A percentile compares a stretch with the other conserved stretches of the same genome.
Evolutionary conservation across 805 yeast genomes (phyloP).

Genomic region (Barnettozyma siamensis): DNA sequence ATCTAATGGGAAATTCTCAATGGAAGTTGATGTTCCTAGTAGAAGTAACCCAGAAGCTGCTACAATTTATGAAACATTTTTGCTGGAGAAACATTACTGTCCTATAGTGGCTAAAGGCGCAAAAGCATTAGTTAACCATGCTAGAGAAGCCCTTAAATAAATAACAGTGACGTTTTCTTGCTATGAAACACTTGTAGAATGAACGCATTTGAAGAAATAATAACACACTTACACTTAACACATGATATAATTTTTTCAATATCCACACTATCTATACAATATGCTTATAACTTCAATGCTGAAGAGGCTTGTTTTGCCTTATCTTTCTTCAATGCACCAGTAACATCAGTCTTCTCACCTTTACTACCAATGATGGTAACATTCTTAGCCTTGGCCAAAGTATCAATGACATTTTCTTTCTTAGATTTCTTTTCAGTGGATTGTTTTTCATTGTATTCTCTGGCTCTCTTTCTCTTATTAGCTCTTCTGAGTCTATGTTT

Average conservation of each 20-base stretch:
- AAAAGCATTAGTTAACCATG: slow-evolving; percentile 28
- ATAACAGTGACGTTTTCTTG: neutral
- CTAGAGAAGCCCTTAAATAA: slow-evolving; percentile 11
- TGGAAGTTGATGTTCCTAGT: slow-evolving; percentile 61
- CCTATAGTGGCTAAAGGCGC: slow-evolving; percentile 74
- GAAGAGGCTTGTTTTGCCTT: slow-evolving; percentile 21
- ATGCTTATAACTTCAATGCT: slow-evolving; percentile 16
- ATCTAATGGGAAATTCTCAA: slow-evolving; percentile 68
- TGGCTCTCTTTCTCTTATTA: slow-evolving; percentile 72
- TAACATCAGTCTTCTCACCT: slow-evolving; percentile 70
- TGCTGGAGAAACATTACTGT: slow-evolving; percentile 77
- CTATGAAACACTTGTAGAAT: too few species aligned
- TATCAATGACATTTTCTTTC: slow-evolving; percentile 59
- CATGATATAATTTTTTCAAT: too few species aligned
- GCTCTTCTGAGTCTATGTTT: slow-evolving; percentile 84
- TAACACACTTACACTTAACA: too few species aligned
- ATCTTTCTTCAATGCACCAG: slow-evolving; percentile 56
- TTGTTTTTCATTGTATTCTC: slow-evolving; percentile 35
- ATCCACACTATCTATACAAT: neutral
- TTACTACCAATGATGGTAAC: slow-evolving; percentile 71
- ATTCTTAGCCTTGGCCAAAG: slow-evolving; percentile 66
- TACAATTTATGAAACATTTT: slow-evolving; percentile 80
- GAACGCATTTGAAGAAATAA: too few species aligned
- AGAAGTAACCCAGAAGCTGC: slow-evolving; percentile 85
- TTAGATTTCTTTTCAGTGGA: slow-evolving; percentile 43